Base-by-base conservation (phyloP, 2,329 filamentous ascomycete species). In the Trichoderma semiorbis region DNA sequence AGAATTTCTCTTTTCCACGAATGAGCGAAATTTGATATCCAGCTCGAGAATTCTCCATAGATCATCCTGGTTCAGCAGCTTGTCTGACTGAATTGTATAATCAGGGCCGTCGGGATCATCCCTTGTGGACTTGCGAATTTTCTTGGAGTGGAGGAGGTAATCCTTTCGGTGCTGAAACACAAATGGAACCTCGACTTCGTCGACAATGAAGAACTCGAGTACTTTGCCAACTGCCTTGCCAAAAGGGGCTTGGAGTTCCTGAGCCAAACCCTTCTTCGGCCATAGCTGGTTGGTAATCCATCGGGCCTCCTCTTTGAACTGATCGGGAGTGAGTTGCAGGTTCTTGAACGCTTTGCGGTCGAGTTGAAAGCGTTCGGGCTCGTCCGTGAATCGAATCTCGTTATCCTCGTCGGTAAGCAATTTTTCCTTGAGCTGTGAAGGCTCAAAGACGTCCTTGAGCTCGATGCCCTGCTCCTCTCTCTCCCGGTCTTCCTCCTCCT, bases 121-220 rank as follows among this genome's bases (percentile, higher is more conserved):
- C 18, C 87, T 86, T 32, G 86, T 81, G 78, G 90, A 79, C 84
- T 90, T 87, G 69, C 86, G 83, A 7, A 88, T 87, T 78, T 93
- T 94, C 75, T 91, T 91, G 28, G 93, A 92, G 78, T 98, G 94
- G 71, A 99, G 97, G 57, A 99, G 88, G 79, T 98, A 99, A 80
- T 99, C 96, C 81, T 98, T 97, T 73, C 96, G 93, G 79, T 99
- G 96, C 80, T 98, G 95, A 81, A 98, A 98, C 76, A 99, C 96
- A 80, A 97, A 99, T 0, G 96, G 95, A 1, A 98, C 94, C 81
- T 99, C 96, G 76, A 95, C 94, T 76, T 97, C 93, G 75, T 98
- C 95, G 5, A 95, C 90, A 65, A 97, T 93, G 82, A 99, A 94
- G 79, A 98, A 98, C 77, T 98, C 93, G 50, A 99, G 87, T 12